phyloP scores from a whole-genome alignment of 768 basidiomycete genomes.

The Sarcodon aspratus region DNA sequence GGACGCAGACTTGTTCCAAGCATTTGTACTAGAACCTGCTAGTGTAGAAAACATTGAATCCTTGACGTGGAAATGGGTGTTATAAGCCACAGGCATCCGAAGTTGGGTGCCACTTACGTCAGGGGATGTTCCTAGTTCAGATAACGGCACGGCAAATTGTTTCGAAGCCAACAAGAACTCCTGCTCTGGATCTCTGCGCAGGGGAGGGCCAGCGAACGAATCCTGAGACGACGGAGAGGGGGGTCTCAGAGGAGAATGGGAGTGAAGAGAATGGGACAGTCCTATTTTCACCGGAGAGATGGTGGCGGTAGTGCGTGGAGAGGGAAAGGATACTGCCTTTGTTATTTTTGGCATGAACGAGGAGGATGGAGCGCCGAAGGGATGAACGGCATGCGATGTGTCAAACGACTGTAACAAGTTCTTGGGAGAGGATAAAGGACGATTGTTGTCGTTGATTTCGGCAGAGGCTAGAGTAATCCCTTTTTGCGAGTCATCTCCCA shows the following conservation, averaged over 20 bases:
- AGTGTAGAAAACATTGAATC: not conserved
- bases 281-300: slow-evolving; percentile 1
- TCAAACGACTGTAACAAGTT: not conserved
- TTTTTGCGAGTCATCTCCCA: slow-evolving; percentile 37
- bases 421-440: not conserved
- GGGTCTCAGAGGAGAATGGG: slow-evolving; percentile 18
- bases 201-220: slow-evolving; percentile 47
- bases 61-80: not conserved
- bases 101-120: not conserved
- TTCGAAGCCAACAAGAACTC: slow-evolving; percentile 33
- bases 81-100: not conserved
- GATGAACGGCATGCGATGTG: not conserved
- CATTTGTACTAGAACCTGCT: not conserved
- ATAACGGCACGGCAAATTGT: slow-evolving; percentile 43
- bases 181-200: slow-evolving; percentile 31
- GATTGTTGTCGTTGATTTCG: slow-evolving; percentile 1
- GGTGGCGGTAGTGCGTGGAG: slow-evolving; percentile 13
- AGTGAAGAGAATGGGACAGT: slow-evolving; percentile 11
- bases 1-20: not conserved
- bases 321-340: slow-evolving; percentile 24
- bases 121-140: slow-evolving; percentile 31
- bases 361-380: not conserved
- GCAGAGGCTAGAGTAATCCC: slow-evolving; percentile 28
- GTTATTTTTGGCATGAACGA: slow-evolving; percentile 2
- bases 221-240: slow-evolving; percentile 38